Conservation (phyloP, 768 basidiomycete genomes). For the Termitomyces heimii region DNA sequence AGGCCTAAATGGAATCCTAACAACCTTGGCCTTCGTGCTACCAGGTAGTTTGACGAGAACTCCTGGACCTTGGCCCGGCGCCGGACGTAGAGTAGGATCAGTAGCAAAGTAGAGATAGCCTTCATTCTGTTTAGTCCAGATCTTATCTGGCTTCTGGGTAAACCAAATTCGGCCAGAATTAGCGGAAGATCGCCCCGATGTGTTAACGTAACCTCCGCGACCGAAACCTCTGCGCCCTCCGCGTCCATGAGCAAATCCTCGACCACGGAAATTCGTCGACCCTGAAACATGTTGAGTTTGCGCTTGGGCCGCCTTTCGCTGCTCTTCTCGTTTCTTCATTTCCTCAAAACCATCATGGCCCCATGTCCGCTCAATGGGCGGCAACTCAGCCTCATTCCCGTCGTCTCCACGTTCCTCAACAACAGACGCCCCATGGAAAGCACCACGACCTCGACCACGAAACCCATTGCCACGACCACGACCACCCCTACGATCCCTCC, state of each 20-base stretch:
- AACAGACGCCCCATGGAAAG: conserved; percentile 20
- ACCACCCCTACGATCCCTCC: conserved; percentile 75
- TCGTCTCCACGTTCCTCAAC: conserved; percentile 6
- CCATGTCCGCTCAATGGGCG: conserved; percentile 69
- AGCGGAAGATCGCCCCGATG: conserved; percentile 24
- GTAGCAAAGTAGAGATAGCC: conserved; percentile 53
- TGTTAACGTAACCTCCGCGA: conserved; percentile 34
- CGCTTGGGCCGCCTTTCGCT: conserved; percentile 31
- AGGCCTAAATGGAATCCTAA: conserved; percentile 28
- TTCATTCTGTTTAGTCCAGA: conserved; percentile 84
- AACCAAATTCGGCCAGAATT: conserved; percentile 55
- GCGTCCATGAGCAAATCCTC: conserved; percentile 40
- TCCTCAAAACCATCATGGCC: conserved; percentile 88
- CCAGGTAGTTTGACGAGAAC: conserved; percentile 65
- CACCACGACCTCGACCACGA: conserved; percentile 58
- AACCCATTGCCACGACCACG: conserved; percentile 59
- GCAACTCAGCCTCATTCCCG: conserved; percentile 25
- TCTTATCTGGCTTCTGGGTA: conserved; percentile 68
- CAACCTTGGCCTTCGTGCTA: conserved; percentile 30
- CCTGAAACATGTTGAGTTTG: conserved; percentile 26
- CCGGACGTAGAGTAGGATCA: conserved; percentile 52
- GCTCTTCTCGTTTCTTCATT: conserved; percentile 72
- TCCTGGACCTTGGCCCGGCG: conserved; percentile 46
- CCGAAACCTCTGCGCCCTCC: conserved; percentile 39
- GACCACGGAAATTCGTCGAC: conserved; percentile 31